Conservation (phyloP, 768 basidiomycete genomes). For the Russula virescens region DNA sequence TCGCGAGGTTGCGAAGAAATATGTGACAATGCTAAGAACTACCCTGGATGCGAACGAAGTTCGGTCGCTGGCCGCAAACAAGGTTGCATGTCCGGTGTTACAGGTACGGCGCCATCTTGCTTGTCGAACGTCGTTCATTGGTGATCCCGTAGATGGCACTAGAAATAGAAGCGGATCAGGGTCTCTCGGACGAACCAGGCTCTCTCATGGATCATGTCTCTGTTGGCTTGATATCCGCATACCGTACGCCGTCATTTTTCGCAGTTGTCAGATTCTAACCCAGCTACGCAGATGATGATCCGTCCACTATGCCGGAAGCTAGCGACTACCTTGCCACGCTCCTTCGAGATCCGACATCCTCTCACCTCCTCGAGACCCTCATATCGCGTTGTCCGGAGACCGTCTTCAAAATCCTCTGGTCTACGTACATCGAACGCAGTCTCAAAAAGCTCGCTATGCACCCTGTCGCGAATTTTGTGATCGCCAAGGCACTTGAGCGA, state of each 20-base stretch:
- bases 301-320: constrained; percentile 38
- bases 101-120: constrained; percentile 42
- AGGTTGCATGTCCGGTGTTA: constrained; percentile 71
- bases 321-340: constrained; percentile 80
- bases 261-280: background rate
- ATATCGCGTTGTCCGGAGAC: constrained; percentile 53
- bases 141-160: constrained; percentile 56
- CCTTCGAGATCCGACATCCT: constrained; percentile 80
- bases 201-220: constrained; percentile 81
- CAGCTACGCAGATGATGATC: constrained; percentile 35
- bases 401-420: constrained; percentile 69
- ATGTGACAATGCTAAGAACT: constrained; percentile 49
- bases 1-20: constrained; percentile 34
- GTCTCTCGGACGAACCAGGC: constrained; percentile 48
- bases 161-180: constrained; percentile 72
- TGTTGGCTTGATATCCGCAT: constrained; percentile 63
- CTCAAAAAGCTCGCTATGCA: constrained; percentile 70
- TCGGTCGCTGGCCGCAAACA: constrained; percentile 66
- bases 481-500: constrained; percentile 71
- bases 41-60: constrained; percentile 64
- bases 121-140: constrained; percentile 11
- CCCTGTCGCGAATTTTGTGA: constrained; percentile 91
- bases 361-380: constrained; percentile 83
- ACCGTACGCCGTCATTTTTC: constrained; percentile 41
- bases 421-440: constrained; percentile 68